Evolutionary conservation across 805 yeast genomes (phyloP), one percentile per base, ranked within the genome.

Genomic region (Sugiyamaella marilandica): DNA sequence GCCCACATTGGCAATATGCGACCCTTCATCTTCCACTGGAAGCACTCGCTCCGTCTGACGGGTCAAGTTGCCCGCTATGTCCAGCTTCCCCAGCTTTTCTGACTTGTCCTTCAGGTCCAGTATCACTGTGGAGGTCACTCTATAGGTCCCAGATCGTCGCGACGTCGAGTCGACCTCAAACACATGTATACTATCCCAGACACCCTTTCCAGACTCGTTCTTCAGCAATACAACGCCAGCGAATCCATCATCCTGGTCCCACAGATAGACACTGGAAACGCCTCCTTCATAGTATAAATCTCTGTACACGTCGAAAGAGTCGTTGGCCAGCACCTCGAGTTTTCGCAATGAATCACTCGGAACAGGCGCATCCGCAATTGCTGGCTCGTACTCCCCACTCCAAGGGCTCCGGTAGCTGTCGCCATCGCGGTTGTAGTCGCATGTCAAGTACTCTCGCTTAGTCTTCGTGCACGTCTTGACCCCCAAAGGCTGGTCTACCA

Each of bases 281-380:
- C 98, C 99, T 37, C 97, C 97, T 68, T 91, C 98, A 67, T 90
- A 92, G 72, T 92, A 92, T 61, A 92, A 72, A 66, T 94, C 99
- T 59, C 97, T 78, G 72, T 94, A 92, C 35, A 92, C 79, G 63
- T 90, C 97, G 66, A 92, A 88, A 2, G 96, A 86, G 58, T 88
- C 92, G 67, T 92, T 94, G 55, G 95, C 91, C 58, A 82, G 76
- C 24, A 79, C 67, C 70, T 92, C 99, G 59, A 92, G 72, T 59
- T 81, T 77, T 59, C 98, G 76, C 57, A 94, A 74, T 21, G 70
- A 70, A 1, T 70, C 70, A 2, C 87, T 77, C 10, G 97, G 97
- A 59, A 73, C 82, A 9, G 94, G 90, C 2, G 89, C 87, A 21
- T 87, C 94, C 36, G 74, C 75, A 19, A 74, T 66, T 8, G 70